Percentiles rank a stretch among this genome's conserved stretches.
Conservation (phyloP, 768 basidiomycete species). For the Leucogyrophana mollusca region DNA sequence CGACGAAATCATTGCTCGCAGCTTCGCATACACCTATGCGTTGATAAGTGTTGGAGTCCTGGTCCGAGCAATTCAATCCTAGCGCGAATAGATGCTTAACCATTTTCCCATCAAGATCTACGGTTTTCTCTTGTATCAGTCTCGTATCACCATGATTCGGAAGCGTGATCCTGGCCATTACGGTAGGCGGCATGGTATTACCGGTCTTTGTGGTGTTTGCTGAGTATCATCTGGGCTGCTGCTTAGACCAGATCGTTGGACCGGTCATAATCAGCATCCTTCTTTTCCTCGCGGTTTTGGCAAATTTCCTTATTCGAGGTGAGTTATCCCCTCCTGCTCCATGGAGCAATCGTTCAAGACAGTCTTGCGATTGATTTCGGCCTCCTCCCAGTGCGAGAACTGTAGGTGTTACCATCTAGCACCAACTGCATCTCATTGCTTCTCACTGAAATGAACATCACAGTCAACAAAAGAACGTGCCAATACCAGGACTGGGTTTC, state of each 20-base stretch:
- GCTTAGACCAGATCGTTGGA: slow-evolving; percentile 74
- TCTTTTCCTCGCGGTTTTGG: slow-evolving; percentile 84
- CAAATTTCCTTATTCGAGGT: slow-evolving; percentile 89
- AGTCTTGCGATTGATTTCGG: slow-evolving; percentile 2
- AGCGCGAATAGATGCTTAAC: not conserved
- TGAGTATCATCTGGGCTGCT: slow-evolving; percentile 1
- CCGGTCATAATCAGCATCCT: slow-evolving; percentile 80
- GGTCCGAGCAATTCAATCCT: slow-evolving; percentile 30
- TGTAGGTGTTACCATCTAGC: slow-evolving; percentile 37
- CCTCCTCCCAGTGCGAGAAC: slow-evolving; percentile 48
- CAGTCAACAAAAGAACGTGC: slow-evolving; percentile 25
- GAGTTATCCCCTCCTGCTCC: slow-evolving; percentile 21
- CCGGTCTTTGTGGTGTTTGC: not conserved
- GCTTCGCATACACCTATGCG: slow-evolving; percentile 84
- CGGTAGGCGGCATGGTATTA: slow-evolving; percentile 48
- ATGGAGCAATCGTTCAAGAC: slow-evolving; percentile 4
- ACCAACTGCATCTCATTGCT: not conserved
- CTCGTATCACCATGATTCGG: slow-evolving; percentile 87
- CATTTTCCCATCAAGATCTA: slow-evolving; percentile 55
- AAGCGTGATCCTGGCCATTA: slow-evolving; percentile 87
- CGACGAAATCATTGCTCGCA: slow-evolving; percentile 56
- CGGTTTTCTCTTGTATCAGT: slow-evolving; percentile 83
- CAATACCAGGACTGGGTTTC: slow-evolving; percentile 27
- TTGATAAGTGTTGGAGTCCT: slow-evolving; percentile 70
- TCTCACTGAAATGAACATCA: too few species aligned